Percentiles rank a stretch among this genome's conserved stretches.
Conservation (phyloP, 495 filamentous ascomycete genomes). For the Delitschia confertaspora region DNA sequence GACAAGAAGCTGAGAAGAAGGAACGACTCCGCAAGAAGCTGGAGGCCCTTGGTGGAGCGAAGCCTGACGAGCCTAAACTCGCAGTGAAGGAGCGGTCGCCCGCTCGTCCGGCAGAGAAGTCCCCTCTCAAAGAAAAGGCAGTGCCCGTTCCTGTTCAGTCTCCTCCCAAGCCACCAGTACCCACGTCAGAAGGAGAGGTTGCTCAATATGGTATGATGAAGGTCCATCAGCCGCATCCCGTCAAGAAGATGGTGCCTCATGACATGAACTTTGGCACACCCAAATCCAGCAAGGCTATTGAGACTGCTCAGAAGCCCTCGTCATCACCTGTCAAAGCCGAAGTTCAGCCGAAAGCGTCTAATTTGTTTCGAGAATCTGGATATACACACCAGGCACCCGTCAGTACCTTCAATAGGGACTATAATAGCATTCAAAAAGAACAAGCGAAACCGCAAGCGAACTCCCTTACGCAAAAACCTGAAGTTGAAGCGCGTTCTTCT, state of each 20-base stretch:
- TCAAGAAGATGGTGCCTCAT: conserved; percentile 18
- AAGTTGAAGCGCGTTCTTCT: not conserved
- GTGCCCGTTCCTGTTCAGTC: conserved; percentile 24
- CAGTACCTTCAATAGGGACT: conserved; percentile 11
- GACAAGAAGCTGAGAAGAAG: conserved; percentile 65
- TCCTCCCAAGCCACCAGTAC: conserved; percentile 27
- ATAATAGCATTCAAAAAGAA: conserved; percentile 7
- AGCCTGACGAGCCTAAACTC: conserved; percentile 43
- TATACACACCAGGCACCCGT: not conserved
- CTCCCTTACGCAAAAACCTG: conserved; percentile 13
- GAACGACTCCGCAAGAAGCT: conserved; percentile 81
- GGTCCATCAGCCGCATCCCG: conserved; percentile 30
- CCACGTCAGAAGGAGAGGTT: conserved; percentile 26
- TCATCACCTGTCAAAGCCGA: conserved; percentile 25
- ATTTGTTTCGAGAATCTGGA: too few species aligned
- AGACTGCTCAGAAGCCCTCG: conserved; percentile 11
- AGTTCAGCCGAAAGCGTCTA: conserved; percentile 13
- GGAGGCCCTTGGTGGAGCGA: conserved; percentile 62
- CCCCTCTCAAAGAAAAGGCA: conserved; percentile 20
- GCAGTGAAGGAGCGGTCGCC: conserved; percentile 18
- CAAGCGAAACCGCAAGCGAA: conserved; percentile 1
- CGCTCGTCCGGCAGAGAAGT: conserved; percentile 13
- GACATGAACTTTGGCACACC: not conserved
- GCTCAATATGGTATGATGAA: conserved; percentile 34
- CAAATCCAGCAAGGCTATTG: conserved; percentile 5